These are phyloP conservation scores for Sutorius australiensis DNA, from an alignment of 768 basidiomycete genomes.

Conservation along the genomic window DNA sequence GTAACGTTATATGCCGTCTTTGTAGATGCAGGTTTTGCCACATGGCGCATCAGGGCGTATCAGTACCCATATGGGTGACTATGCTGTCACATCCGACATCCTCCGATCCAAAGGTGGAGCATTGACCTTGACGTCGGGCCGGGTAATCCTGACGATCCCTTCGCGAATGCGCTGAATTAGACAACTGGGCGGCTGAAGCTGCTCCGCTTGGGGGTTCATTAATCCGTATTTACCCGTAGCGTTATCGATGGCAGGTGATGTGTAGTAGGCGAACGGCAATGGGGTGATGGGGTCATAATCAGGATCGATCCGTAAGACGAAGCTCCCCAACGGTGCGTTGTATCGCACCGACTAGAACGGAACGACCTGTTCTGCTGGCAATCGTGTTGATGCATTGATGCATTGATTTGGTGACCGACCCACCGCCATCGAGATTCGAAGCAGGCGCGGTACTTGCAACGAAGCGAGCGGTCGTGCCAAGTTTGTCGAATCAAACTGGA, in stretches of 20 bases:
- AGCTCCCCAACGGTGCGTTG: slow-evolving; percentile 7
- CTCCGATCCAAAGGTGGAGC: slow-evolving; percentile 17
- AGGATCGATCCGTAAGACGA: slow-evolving; percentile 5
- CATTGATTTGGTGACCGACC: slow-evolving; percentile 15
- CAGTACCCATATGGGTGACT: slow-evolving; percentile 10
- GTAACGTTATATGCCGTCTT: slow-evolving; percentile 7
- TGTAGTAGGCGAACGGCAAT: slow-evolving; percentile 10
- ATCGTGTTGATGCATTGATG: slow-evolving; percentile 4
- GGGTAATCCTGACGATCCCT: slow-evolving; percentile 32
- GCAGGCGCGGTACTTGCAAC: slow-evolving; percentile 14
- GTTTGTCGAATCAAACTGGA: slow-evolving; percentile 8
- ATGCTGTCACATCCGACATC: slow-evolving; percentile 26
- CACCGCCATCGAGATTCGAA: slow-evolving; percentile 19
- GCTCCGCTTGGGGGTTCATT: slow-evolving; percentile 23
- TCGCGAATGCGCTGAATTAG: slow-evolving; percentile 24
- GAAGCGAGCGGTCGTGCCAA: slow-evolving; percentile 18
- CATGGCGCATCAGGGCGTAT: slow-evolving; percentile 27
- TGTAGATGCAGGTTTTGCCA: slow-evolving; percentile 3
- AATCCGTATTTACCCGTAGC: slow-evolving; percentile 17
- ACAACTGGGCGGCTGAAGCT: slow-evolving; percentile 14
- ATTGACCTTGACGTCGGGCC: slow-evolving; percentile 20
- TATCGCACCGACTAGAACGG: slow-evolving; percentile 25
- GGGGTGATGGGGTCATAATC: slow-evolving; percentile 13
- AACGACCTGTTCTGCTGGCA: slow-evolving; percentile 15
- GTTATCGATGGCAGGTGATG: slow-evolving; percentile 22